Evolutionary conservation across 208 protist species (phyloP).

Genomic region (Borovskyia barvae): DNA sequence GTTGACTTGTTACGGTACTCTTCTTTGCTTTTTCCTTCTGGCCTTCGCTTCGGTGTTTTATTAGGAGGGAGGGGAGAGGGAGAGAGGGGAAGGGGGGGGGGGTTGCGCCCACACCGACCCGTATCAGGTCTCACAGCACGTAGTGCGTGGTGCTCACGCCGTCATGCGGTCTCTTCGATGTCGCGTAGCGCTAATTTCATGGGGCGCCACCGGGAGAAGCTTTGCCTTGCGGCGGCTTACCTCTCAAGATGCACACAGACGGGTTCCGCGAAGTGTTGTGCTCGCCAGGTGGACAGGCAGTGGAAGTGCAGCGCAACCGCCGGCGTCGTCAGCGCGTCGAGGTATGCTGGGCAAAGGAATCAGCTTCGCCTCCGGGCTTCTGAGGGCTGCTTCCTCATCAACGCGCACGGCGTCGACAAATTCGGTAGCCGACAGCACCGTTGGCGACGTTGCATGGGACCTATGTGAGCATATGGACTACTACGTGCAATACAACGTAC

Average conservation of each 20-base stretch:
- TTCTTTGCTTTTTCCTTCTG: background rate
- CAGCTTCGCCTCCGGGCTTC: constrained; percentile 56
- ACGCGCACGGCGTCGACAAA: constrained; percentile 18
- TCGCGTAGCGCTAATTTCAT: too few relatives aligned
- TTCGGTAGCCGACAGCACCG: constrained; percentile 22
- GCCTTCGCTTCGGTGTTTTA: background rate
- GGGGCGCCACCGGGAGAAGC: too few relatives aligned
- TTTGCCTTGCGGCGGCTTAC: too few relatives aligned
- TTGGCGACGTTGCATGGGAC: constrained; percentile 67
- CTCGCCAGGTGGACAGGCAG: constrained; percentile 53
- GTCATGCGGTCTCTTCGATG: too few relatives aligned
- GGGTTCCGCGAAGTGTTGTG: constrained; percentile 33
- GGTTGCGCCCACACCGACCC: too few relatives aligned
- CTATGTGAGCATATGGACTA: constrained; percentile 80
- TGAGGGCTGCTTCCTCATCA: constrained; percentile 19
- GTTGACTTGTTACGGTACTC: background rate
- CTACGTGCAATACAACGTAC: constrained; percentile 78
- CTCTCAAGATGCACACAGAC: constrained; percentile 1
- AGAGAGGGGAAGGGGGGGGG: too few relatives aligned
- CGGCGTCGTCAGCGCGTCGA: background rate
- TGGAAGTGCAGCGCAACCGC: constrained; percentile 2
- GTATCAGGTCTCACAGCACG: too few relatives aligned
- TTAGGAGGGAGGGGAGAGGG: too few relatives aligned
- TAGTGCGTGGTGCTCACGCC: too few relatives aligned
- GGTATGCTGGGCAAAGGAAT: constrained; percentile 62